phyloP scores from a whole-genome alignment of 2,329 filamentous ascomycete genomes.

The Arthrobotrys pseudoclavata region DNA sequence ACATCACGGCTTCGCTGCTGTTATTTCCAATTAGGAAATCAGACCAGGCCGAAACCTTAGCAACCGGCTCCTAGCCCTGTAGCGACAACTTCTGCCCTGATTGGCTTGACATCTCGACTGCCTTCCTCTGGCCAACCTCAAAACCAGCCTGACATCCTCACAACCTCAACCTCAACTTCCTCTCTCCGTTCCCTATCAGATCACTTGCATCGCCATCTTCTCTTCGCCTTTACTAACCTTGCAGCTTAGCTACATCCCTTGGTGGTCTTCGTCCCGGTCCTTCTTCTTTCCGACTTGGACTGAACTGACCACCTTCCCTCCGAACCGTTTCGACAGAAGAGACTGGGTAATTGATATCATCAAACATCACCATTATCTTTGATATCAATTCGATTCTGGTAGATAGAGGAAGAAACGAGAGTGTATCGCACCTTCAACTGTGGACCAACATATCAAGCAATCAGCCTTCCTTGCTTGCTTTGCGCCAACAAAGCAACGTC shows the following conservation, averaged over 20 bases:
- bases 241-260: slow-evolving; percentile 38
- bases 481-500: background rate
- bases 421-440: background rate
- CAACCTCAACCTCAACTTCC: slow-evolving; percentile 28
- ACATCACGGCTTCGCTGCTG: slow-evolving; percentile 35
- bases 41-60: slow-evolving; percentile 60
- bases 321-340: background rate
- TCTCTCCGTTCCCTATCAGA: slow-evolving; percentile 42
- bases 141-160: slow-evolving; percentile 57
- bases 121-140: slow-evolving; percentile 40
- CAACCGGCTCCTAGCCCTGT: slow-evolving; percentile 57
- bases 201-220: slow-evolving; percentile 14
- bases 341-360: slow-evolving; percentile 13
- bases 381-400: background rate
- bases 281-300: background rate
- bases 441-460: background rate
- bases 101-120: slow-evolving; percentile 40
- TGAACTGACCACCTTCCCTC: background rate
- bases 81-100: slow-evolving; percentile 20
- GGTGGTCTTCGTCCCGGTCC: background rate
- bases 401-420: background rate
- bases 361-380: background rate
- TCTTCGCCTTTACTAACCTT: slow-evolving; percentile 26
- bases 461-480: too few relatives aligned
- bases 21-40: slow-evolving; percentile 38